Base-by-base conservation (phyloP, 768 basidiomycete genomes). In the Rhodotorula kratochvilovae region DNA sequence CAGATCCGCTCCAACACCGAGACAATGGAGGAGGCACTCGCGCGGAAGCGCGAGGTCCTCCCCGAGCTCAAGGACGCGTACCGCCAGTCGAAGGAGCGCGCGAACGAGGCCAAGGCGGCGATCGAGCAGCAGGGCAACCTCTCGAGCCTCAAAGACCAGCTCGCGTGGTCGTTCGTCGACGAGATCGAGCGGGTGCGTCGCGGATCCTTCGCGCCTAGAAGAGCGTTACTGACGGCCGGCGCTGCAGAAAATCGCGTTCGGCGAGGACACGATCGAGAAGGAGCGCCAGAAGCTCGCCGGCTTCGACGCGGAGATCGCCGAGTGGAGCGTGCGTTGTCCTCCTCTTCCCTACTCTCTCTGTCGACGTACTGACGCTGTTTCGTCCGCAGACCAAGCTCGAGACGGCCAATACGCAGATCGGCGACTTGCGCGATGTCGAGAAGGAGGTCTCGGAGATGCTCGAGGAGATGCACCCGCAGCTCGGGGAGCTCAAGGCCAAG, bases 81-180 rank as follows among this genome's bases (percentile, higher is more conserved):
- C 72, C 82, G 84, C 10, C 86, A 88, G 58, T 87, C 88, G 0
- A 82, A 81, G 4, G 78, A 82, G 3, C 86, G 87, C 33, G 88
- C 87, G 70, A 83, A 88, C 66, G 89, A 91, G 72, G 92, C 92
- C 0, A 80, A 85, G 15, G 89, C 88, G 70, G 89, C 90, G 17
- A 81, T 84, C 7, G 86, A 88, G 46, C 87, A 88, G 45, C 81
- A 84, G 70, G 79, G 79, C 35, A 81, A 81, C 36, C 67, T 86
- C 48, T 65, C 80, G 15, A 35, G 13, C 15, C 42, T 76, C 31
- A 73, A 79, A 65, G 51, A 76, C 33, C 55, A 74, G 61, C 33
- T 74, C 5, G 67, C 66, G 4, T 77, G 77, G 77, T 62, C 71
- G 13, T 66, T 48, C 29, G 75, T 74, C 35, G 75, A 82, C n/a